These are phyloP conservation scores for Musa balbisiana DNA, from an alignment of 202 grass and related monocot species.

Conservation along the genomic window DNA sequence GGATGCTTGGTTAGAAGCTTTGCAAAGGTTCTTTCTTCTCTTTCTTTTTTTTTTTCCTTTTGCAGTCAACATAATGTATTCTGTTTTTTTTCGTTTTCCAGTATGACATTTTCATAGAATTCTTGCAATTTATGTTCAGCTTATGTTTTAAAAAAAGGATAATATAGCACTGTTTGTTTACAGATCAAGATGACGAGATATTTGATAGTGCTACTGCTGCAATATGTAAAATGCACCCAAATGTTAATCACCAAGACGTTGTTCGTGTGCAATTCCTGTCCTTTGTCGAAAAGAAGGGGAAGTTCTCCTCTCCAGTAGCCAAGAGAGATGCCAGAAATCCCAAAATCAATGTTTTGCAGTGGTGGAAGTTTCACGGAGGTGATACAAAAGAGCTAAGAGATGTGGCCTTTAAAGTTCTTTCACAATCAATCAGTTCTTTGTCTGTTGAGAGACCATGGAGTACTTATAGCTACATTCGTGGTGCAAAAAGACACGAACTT, in stretches of 20 bases:
- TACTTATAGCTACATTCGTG: slow-evolving; percentile 22
- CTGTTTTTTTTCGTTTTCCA: neutral
- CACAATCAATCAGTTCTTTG: slow-evolving; percentile 15
- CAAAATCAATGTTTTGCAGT: slow-evolving; percentile 25
- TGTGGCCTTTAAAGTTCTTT: slow-evolving; percentile 25
- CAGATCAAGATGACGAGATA: slow-evolving; percentile 30
- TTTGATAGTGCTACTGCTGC: slow-evolving; percentile 22
- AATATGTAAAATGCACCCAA: slow-evolving; percentile 25
- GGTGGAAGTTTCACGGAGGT: slow-evolving; percentile 31
- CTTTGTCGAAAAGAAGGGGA: slow-evolving; percentile 24
- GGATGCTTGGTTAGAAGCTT: neutral
- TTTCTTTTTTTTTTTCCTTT: neutral
- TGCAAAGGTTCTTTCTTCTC: neutral
- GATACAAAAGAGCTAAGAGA: slow-evolving; percentile 32
- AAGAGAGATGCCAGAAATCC: slow-evolving; percentile 30
- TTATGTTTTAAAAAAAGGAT: neutral
- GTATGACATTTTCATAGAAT: neutral
- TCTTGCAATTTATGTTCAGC: neutral
- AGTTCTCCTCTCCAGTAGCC: slow-evolving; percentile 25
- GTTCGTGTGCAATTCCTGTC: slow-evolving; percentile 26
- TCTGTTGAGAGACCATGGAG: slow-evolving; percentile 28
- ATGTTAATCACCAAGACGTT: slow-evolving; percentile 20
- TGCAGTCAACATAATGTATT: neutral
- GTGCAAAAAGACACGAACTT: slow-evolving; percentile 11
- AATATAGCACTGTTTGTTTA: neutral